A percentile compares a stretch with the other conserved stretches of the same genome.
phyloP scores from a whole-genome alignment of 1,139 yeast species.

The Cylindricascospora bacillispora region DNA sequence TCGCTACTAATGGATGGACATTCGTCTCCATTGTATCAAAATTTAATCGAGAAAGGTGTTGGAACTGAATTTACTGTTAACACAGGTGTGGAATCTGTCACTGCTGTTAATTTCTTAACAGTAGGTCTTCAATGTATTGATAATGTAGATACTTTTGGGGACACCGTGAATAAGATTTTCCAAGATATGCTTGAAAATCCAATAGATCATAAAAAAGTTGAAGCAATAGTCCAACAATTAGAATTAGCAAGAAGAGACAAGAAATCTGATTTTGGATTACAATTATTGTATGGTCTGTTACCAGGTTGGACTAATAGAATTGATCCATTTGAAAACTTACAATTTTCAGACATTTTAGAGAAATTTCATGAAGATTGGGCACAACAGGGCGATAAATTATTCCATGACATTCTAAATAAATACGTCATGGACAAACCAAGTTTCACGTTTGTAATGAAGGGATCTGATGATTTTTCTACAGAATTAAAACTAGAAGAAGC shows the following conservation, averaged over 20 bases:
- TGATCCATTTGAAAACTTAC: constrained; percentile 55
- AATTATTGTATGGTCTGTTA: constrained; percentile 55
- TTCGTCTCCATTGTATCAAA: constrained; percentile 78
- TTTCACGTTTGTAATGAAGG: constrained; percentile 68
- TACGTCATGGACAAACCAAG: constrained; percentile 41
- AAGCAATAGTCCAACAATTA: constrained; percentile 78
- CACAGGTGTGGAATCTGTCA: constrained; percentile 75
- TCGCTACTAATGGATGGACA: constrained; percentile 81
- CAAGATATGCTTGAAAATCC: constrained; percentile 34
- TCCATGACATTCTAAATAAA: constrained; percentile 43
- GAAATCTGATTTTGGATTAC: constrained; percentile 83
- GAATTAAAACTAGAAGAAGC: constrained; percentile 43
- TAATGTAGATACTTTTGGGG: constrained; percentile 36
- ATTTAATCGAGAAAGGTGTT: constrained; percentile 66
- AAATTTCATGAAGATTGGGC: constrained; percentile 50
- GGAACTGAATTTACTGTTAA: constrained; percentile 85
- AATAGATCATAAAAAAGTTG: constrained; percentile 51
- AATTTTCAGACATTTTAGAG: constrained; percentile 47
- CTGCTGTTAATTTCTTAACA: constrained; percentile 67
- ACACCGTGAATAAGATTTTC: constrained; percentile 35
- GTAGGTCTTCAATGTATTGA: constrained; percentile 75
- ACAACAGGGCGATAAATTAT: constrained; percentile 42
- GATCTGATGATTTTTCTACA: constrained; percentile 42
- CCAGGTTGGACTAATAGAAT: constrained; percentile 77
- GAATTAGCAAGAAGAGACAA: constrained; percentile 78